A percentile compares a stretch with the other conserved stretches of the same genome.
Conservation (phyloP, 495 filamentous ascomycete genomes). For the Neurospora sp. region DNA sequence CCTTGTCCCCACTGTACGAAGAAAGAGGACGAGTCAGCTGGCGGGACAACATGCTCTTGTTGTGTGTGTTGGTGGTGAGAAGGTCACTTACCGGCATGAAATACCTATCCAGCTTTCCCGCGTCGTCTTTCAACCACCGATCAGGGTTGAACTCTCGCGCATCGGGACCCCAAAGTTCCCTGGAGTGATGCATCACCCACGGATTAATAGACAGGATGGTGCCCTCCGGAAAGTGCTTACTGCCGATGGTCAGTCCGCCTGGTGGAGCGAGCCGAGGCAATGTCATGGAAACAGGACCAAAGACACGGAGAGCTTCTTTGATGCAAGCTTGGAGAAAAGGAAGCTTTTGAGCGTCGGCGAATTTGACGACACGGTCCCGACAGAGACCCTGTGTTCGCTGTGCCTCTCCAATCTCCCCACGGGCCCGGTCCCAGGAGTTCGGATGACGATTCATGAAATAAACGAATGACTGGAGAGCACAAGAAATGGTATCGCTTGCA, state of each 20-base stretch:
- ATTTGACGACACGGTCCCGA: conserved; percentile 30
- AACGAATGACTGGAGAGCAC: not conserved
- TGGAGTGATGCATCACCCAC: conserved; percentile 33
- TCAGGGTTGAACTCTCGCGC: conserved; percentile 26
- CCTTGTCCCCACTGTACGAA: not conserved
- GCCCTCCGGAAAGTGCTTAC: conserved; percentile 11
- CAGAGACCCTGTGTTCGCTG: conserved; percentile 6
- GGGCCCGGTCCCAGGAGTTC: not conserved
- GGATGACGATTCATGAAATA: not conserved
- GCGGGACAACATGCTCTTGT: not conserved
- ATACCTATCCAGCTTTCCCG: conserved; percentile 17
- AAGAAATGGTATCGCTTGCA: not conserved
- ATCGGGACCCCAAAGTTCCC: conserved; percentile 28
- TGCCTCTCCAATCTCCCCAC: not conserved
- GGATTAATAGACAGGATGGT: conserved; percentile 34
- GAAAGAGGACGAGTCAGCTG: not conserved
- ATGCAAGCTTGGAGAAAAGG: conserved; percentile 40
- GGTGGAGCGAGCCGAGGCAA: conserved; percentile 40
- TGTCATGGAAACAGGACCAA: conserved; percentile 38
- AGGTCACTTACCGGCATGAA: conserved; percentile 13
- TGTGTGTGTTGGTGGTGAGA: not conserved
- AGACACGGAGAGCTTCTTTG: conserved; percentile 49
- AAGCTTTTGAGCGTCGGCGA: conserved; percentile 38
- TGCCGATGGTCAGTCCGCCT: conserved; percentile 31
- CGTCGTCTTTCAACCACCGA: conserved; percentile 25